Evolutionary conservation across 106 monocot genomes (phyloP).

Genomic region (Apostasia ramifera): DNA sequence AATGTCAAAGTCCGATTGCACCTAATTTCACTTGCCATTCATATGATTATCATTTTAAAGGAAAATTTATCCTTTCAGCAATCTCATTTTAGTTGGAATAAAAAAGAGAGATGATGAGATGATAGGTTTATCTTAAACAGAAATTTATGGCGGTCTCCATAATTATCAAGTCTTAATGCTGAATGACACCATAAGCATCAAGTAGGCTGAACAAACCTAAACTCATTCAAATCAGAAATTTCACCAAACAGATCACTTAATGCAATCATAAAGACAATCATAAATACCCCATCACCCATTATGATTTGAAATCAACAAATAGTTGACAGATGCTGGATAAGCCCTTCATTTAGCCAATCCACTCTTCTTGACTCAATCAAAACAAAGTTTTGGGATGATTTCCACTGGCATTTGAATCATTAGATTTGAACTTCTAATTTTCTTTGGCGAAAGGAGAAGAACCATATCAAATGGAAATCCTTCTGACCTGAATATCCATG

Average conservation of each 20-base stretch:
- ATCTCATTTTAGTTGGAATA: no score
- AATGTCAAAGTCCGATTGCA: no score
- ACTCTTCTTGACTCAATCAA: no score
- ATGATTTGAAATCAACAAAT: background rate
- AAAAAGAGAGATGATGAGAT: background rate
- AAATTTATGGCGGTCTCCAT: no score
- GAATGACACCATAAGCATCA: no score
- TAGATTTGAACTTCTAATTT: background rate
- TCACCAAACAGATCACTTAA: background rate
- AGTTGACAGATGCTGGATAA: background rate
- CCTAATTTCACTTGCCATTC: no score
- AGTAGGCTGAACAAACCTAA: no score
- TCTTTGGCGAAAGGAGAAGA: background rate
- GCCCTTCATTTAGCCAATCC: background rate
- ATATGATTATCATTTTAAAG: no score
- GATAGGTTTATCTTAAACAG: no score
- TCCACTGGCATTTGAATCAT: background rate
- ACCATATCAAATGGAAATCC: background rate
- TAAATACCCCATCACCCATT: background rate
- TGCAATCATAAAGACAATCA: background rate
- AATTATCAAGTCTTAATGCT: no score
- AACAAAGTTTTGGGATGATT: background rate
- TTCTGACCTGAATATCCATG: slow-evolving; percentile 74
- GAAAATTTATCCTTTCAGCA: no score
- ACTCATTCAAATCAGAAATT: slow-evolving; percentile 1